Evolutionary conservation across 176 grass and related monocot species (phyloP).

Genomic region (Leersia perrieri): DNA sequence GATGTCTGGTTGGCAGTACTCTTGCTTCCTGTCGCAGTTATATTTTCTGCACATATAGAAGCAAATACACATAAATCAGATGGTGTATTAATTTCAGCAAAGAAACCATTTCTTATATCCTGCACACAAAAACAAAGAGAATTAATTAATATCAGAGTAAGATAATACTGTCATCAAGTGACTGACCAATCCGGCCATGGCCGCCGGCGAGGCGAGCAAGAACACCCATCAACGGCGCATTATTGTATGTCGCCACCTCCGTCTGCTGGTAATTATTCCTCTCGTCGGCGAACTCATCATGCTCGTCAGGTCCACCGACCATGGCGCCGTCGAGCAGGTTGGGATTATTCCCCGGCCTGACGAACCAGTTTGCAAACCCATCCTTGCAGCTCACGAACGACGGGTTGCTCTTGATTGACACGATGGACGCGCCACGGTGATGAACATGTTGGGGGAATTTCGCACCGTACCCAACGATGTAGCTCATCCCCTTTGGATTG

Average conservation of each 20-base stretch:
- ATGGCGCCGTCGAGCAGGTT: slow-evolving; percentile 81
- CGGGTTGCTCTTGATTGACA: slow-evolving; percentile 53
- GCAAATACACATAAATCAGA: not conserved
- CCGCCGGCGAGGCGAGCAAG: slow-evolving; percentile 70
- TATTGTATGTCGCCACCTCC: slow-evolving; percentile 87
- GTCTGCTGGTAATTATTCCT: slow-evolving; percentile 93
- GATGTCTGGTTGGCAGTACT: slow-evolving; percentile 40
- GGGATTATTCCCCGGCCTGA: slow-evolving; percentile 49
- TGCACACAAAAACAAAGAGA: not conserved
- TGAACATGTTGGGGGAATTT: slow-evolving; percentile 64
- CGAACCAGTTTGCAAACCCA: slow-evolving; percentile 59
- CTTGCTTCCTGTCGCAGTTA: slow-evolving; percentile 8
- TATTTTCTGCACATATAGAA: slow-evolving; percentile 33
- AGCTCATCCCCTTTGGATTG: slow-evolving; percentile 85
- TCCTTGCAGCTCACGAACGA: slow-evolving; percentile 65
- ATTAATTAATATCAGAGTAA: not conserved
- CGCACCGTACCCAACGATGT: slow-evolving; percentile 80
- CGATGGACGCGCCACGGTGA: slow-evolving; percentile 82
- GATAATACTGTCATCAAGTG: slow-evolving; percentile 10
- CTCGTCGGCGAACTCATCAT: slow-evolving; percentile 73
- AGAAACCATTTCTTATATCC: not conserved
- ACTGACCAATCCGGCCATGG: slow-evolving; percentile 28
- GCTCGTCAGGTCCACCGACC: slow-evolving; percentile 67
- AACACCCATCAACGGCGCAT: slow-evolving; percentile 73
- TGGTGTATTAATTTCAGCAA: no score